Conservation (phyloP, 2,329 filamentous ascomycete species). For the Colletotrichum australisinense region DNA sequence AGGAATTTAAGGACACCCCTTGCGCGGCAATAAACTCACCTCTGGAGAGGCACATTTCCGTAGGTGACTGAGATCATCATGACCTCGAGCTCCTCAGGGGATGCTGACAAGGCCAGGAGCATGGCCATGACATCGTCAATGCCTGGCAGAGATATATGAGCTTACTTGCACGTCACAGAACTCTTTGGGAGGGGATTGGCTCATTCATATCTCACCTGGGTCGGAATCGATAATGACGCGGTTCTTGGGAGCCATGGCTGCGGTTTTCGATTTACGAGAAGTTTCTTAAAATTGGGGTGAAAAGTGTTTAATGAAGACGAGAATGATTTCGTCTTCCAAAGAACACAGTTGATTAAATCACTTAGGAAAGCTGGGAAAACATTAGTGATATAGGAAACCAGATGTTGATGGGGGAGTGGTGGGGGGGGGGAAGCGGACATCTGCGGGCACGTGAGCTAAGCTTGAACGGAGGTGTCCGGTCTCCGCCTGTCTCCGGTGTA, state of each 20-base stretch:
- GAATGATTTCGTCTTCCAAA: not conserved
- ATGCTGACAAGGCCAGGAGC: slow-evolving; percentile 85
- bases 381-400: slow-evolving; percentile 5
- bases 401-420: slow-evolving; percentile 14
- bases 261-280: not conserved
- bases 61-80: slow-evolving; percentile 90
- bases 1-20: not conserved
- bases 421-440: slow-evolving; percentile 14
- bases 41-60: slow-evolving; percentile 90
- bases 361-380: not conserved
- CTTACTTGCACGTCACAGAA: not conserved
- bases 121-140: slow-evolving; percentile 93
- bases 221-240: slow-evolving; percentile 97
- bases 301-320: not conserved
- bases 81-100: slow-evolving; percentile 86
- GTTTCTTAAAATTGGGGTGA: not conserved
- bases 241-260: slow-evolving; percentile 72
- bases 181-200: too few species aligned
- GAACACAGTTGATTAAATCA: not conserved
- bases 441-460: slow-evolving; percentile 29
- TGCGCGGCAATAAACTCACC: slow-evolving; percentile 57
- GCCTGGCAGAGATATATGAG: slow-evolving; percentile 56
- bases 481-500: not conserved
- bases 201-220: slow-evolving; percentile 68
- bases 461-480: slow-evolving; percentile 27